phyloP scores from a whole-genome alignment of 1,284 basidiomycete genomes.

The Puccinia hordei region DNA sequence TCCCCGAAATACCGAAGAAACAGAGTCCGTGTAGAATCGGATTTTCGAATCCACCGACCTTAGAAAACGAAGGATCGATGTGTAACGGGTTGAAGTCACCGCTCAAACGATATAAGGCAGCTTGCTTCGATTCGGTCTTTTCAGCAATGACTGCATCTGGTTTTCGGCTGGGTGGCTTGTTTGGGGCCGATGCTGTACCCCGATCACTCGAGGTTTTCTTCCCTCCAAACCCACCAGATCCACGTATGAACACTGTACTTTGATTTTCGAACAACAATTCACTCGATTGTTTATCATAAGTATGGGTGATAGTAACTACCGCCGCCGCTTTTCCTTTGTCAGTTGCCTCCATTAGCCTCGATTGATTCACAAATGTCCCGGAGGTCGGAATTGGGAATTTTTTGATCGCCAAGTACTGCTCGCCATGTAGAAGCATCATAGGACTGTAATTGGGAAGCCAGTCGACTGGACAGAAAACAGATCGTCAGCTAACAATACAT shows the following conservation, averaged over 20 bases:
- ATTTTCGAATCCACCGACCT: slow-evolving; percentile 89
- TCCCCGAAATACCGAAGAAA: slow-evolving; percentile 90
- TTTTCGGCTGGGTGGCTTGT: slow-evolving; percentile 76
- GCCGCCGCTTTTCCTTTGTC: slow-evolving; percentile 92
- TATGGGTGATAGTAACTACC: slow-evolving; percentile 76
- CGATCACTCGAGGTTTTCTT: slow-evolving; percentile 87
- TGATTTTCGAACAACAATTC: slow-evolving; percentile 88
- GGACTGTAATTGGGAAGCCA: slow-evolving; percentile 95
- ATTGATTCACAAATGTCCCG: slow-evolving; percentile 77
- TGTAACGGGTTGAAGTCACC: slow-evolving; percentile 92
- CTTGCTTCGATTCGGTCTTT: slow-evolving; percentile 77
- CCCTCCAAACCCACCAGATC: slow-evolving; percentile 91
- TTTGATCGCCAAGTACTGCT: slow-evolving; percentile 90
- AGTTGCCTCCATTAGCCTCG: slow-evolving; percentile 70
- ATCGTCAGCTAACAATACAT: not conserved
- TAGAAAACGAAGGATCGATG: slow-evolving; percentile 89
- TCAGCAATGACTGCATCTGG: slow-evolving; percentile 86
- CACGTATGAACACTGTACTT: slow-evolving; percentile 88
- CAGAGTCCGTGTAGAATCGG: slow-evolving; percentile 77
- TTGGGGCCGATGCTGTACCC: slow-evolving; percentile 81
- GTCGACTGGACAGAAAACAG: slow-evolving; percentile 65
- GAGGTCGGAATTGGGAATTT: slow-evolving; percentile 77
- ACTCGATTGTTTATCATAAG: slow-evolving; percentile 75
- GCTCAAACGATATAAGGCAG: slow-evolving; percentile 83
- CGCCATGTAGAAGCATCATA: slow-evolving; percentile 94